A percentile compares a stretch with the other conserved stretches of the same genome.
Conservation (phyloP, 73 alveolate species). For the Uronychia setigera region DNA sequence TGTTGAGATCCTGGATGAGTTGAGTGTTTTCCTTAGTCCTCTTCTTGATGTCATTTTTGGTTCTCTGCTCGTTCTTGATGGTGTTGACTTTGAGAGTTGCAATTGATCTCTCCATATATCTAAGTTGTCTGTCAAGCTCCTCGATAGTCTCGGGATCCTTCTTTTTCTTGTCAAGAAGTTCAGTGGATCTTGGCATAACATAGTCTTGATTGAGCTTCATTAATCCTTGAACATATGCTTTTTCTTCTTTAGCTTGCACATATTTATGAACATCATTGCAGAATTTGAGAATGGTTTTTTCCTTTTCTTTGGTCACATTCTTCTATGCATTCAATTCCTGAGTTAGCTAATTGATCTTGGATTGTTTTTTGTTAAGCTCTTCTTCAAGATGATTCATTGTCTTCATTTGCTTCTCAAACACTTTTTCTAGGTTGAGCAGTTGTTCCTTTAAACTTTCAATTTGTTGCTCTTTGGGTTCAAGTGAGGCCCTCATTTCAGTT, state of each 20-base stretch:
- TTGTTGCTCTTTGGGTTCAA: constrained; percentile 88
- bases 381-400: constrained; percentile 63
- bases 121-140: constrained; percentile 83
- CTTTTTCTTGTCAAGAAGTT: constrained; percentile 64
- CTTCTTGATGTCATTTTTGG: constrained; percentile 81
- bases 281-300: constrained; percentile 68
- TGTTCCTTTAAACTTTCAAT: constrained; percentile 81
- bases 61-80: constrained; percentile 74
- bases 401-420: constrained; percentile 77
- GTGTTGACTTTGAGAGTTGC: constrained; percentile 75
- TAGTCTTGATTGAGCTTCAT: constrained; percentile 77
- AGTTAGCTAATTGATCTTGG: constrained; percentile 68
- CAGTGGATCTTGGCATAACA: constrained; percentile 80
- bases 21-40: constrained; percentile 82
- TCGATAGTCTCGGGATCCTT: constrained; percentile 90
- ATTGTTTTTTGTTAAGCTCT: constrained; percentile 58
- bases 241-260: constrained; percentile 82
- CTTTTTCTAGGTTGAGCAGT: constrained; percentile 76
- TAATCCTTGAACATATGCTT: constrained; percentile 82
- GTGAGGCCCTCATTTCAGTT: constrained; percentile 83
- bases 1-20: constrained; percentile 79
- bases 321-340: constrained; percentile 63
- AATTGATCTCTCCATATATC: constrained; percentile 83
- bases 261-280: constrained; percentile 81
- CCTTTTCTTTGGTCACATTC: constrained; percentile 73